Evolutionary conservation across 371 early-diverging fungal species (phyloP).

Genomic region (Sporodiniella umbellata): DNA sequence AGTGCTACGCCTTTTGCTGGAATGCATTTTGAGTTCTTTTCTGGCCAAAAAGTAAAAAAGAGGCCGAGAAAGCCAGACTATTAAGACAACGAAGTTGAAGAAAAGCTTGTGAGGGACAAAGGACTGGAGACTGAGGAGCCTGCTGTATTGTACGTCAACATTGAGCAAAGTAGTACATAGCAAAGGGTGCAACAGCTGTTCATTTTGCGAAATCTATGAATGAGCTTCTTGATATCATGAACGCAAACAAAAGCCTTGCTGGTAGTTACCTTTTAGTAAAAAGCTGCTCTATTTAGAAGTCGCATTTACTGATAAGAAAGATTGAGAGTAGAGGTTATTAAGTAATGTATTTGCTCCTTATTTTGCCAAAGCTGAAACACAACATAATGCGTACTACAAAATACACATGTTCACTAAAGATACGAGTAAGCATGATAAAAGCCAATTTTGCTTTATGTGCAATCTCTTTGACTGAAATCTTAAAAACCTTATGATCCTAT

Average conservation of each 20-base stretch:
- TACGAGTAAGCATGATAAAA: too few relatives aligned
- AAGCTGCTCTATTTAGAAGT: constrained; percentile 6
- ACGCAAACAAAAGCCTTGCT: background rate
- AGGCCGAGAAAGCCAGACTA: background rate
- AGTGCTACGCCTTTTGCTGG: constrained; percentile 13
- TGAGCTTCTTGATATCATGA: constrained; percentile 8
- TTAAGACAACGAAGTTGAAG: background rate
- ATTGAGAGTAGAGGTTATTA: background rate
- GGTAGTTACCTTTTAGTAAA: constrained; percentile 4
- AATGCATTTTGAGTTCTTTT: constrained; percentile 7
- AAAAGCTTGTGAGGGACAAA: background rate
- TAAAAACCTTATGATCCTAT: too few relatives aligned
- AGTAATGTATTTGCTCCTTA: background rate
- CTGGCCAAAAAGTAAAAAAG: background rate
- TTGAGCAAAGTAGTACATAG: background rate
- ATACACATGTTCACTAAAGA: too few relatives aligned
- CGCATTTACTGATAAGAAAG: background rate
- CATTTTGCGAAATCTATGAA: constrained; percentile 7
- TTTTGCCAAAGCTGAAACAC: too few relatives aligned
- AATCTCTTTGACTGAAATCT: too few relatives aligned
- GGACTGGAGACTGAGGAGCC: background rate
- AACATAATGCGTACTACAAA: too few relatives aligned
- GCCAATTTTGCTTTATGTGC: too few relatives aligned
- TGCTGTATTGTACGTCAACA: background rate
- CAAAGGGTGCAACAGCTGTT: constrained; percentile 9